Percentiles rank a stretch among this genome's conserved stretches.
Evolutionary conservation across 2,329 filamentous ascomycete genomes (phyloP).

Genomic region (Aspergillus puulaauensis): DNA sequence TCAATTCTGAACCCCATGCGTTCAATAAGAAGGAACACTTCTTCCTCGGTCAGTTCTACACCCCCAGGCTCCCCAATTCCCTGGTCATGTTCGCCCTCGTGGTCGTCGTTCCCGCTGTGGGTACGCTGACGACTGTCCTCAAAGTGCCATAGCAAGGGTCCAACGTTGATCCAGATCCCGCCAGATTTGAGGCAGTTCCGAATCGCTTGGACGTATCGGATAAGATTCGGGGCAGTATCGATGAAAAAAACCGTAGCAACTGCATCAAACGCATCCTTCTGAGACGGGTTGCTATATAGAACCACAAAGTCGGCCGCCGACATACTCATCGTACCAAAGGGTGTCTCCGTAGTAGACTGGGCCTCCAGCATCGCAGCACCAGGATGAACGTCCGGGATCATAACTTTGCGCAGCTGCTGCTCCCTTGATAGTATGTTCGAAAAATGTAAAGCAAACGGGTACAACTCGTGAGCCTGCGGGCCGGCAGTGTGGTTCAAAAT

Average conservation of each 20-base stretch:
- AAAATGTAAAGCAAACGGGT: conserved; percentile 84
- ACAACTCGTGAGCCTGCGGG: conserved; percentile 68
- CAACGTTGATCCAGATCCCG: conserved; percentile 85
- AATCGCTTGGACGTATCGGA: conserved; percentile 85
- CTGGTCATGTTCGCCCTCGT: conserved; percentile 30
- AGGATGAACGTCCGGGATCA: conserved; percentile 79
- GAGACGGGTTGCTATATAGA: conserved; percentile 68
- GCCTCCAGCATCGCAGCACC: conserved; percentile 52
- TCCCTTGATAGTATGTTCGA: conserved; percentile 75
- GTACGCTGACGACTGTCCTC: conserved; percentile 55
- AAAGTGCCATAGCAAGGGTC: conserved; percentile 94
- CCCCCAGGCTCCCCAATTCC: conserved; percentile 87
- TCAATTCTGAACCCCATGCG: conserved; percentile 76
- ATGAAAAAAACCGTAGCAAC: conserved; percentile 94
- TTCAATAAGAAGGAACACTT: conserved; percentile 74
- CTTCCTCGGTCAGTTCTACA: conserved; percentile 86
- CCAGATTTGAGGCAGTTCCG: conserved; percentile 71
- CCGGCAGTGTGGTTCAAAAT: conserved; percentile 53
- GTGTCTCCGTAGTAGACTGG: conserved; percentile 24
- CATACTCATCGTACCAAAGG: conserved; percentile 79
- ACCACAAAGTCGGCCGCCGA: conserved; percentile 88
- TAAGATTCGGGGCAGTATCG: conserved; percentile 90
- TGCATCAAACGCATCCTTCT: conserved; percentile 68
- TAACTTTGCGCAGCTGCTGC: conserved; percentile 72
- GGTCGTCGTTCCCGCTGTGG: conserved; percentile 16